phyloP scores from a whole-genome alignment of 129 eudicot genomes.

The Solidago caesia region DNA sequence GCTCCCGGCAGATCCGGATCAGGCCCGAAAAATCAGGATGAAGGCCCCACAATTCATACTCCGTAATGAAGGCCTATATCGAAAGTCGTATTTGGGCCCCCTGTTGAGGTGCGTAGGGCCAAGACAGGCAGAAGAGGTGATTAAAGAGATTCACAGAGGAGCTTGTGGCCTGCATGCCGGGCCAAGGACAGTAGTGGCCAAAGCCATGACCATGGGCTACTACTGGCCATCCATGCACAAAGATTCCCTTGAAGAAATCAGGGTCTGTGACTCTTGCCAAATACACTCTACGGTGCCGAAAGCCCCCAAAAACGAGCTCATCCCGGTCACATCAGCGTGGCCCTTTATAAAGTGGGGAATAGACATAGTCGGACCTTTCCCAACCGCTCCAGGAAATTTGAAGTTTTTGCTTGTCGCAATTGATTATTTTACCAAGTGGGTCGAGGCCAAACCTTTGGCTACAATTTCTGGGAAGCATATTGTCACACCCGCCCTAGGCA shows the following conservation, averaged over 20 bases:
- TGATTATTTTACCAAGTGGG: not conserved
- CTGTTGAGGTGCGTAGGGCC: not conserved
- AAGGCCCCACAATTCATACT: too few species aligned
- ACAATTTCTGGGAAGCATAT: fast-evolving
- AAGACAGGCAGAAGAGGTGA: not conserved
- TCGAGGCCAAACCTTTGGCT: not conserved
- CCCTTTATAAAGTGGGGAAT: too few species aligned
- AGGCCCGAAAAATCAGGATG: not conserved
- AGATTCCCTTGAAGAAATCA: not conserved
- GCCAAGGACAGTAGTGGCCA: too few species aligned
- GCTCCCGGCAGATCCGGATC: not conserved
- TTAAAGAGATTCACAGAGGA: not conserved
- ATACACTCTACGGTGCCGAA: not conserved
- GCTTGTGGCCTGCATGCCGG: not conserved
- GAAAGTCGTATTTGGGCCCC: too few species aligned
- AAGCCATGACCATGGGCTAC: too few species aligned
- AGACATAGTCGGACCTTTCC: too few species aligned
- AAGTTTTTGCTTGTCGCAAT: not conserved
- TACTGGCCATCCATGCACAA: too few species aligned
- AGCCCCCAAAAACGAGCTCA: not conserved
- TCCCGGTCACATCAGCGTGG: too few species aligned
- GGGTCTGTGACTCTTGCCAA: not conserved
- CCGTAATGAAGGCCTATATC: too few species aligned
- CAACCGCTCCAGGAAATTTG: too few species aligned
- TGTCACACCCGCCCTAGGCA: too few species aligned